Evolutionary conservation across 129 eudicot species (phyloP).

Genomic region (Pseudognaphalium luteoalbum): DNA sequence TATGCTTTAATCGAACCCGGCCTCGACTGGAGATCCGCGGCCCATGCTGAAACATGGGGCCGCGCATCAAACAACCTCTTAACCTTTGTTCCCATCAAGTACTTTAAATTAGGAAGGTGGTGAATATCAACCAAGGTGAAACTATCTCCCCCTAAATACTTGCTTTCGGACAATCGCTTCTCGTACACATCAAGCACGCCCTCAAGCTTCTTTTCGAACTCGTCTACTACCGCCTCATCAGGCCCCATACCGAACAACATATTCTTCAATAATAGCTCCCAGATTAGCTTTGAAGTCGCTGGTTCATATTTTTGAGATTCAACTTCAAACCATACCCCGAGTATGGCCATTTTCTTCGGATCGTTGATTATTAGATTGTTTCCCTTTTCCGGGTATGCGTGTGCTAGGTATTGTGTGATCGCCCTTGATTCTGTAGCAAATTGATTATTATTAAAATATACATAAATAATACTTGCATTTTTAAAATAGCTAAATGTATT

Average conservation of each 20-base stretch:
- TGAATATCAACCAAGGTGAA: slow-evolving; percentile 56
- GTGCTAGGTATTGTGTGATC: slow-evolving; percentile 53
- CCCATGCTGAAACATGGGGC: slow-evolving; percentile 32
- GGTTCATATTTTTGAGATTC: slow-evolving; percentile 30
- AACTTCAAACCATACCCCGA: slow-evolving; percentile 36
- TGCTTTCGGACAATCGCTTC: slow-evolving; percentile 38
- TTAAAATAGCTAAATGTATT: no score
- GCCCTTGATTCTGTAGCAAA: slow-evolving; percentile 72
- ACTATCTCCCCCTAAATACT: slow-evolving; percentile 54
- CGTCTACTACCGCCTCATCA: slow-evolving; percentile 29
- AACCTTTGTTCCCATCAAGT: slow-evolving; percentile 30
- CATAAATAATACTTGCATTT: no score
- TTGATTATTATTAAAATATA: not conserved
- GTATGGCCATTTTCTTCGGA: slow-evolving; percentile 34
- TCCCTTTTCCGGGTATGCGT: slow-evolving; percentile 33
- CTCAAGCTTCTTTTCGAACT: slow-evolving; percentile 35
- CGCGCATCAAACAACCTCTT: slow-evolving; percentile 38
- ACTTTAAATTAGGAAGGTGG: slow-evolving; percentile 34
- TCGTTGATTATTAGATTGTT: slow-evolving; percentile 29
- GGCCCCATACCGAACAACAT: slow-evolving; percentile 10
- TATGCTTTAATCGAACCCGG: slow-evolving; percentile 25
- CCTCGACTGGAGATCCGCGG: slow-evolving; percentile 26
- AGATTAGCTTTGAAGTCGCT: slow-evolving; percentile 6
- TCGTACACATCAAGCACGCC: slow-evolving; percentile 56
- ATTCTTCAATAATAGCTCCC: slow-evolving; percentile 28